Percentiles rank a stretch among this genome's conserved stretches.
phyloP scores from a whole-genome alignment of 2,329 filamentous ascomycete genomes.

The Penicillium verrucosum region DNA sequence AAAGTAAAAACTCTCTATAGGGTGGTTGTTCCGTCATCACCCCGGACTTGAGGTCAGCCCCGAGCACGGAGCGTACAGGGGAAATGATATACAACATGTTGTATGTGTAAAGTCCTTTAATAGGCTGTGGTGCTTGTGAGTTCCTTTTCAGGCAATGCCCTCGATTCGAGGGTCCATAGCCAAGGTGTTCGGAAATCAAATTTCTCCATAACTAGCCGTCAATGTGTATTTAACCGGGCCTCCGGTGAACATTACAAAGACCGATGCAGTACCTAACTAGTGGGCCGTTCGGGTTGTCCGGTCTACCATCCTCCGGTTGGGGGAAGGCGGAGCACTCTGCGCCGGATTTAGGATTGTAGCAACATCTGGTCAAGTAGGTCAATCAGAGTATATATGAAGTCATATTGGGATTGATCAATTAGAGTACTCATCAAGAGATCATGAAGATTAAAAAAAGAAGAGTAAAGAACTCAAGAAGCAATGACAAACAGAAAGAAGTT shows the following conservation, averaged over 20 bases:
- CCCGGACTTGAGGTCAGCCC: no score
- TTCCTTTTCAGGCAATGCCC: neutral
- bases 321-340: constrained; percentile 34
- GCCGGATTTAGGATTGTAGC: constrained; percentile 20
- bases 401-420: no score
- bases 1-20: no score
- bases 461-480: neutral
- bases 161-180: neutral
- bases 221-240: constrained; percentile 27
- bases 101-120: neutral
- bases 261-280: constrained; percentile 17
- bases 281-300: constrained; percentile 24
- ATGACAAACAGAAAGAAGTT: neutral
- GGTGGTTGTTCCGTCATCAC: no score
- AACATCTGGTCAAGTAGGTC: neutral
- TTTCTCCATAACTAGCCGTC: neutral
- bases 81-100: no score
- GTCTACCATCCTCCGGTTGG: constrained; percentile 28
- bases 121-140: neutral
- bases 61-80: no score
- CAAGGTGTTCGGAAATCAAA: neutral
- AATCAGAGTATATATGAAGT: neutral
- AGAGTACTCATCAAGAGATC: neutral
- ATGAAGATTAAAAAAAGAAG: neutral
- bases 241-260: constrained; percentile 22